phyloP scores from a whole-genome alignment of 495 filamentous ascomycete genomes.

The Aspergillus bridgeri region DNA sequence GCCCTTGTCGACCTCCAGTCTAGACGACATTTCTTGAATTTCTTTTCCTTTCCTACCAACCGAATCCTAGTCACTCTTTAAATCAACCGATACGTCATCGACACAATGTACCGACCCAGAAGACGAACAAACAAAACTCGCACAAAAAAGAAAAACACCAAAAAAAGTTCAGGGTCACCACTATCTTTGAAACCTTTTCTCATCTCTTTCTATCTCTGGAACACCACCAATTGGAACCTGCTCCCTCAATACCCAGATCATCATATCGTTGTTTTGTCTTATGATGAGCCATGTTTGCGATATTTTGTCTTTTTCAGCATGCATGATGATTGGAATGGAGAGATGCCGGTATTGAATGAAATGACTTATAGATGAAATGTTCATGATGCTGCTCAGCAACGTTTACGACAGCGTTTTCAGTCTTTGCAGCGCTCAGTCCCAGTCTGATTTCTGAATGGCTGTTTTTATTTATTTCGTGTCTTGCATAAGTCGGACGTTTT shows the following conservation, averaged over 20 bases:
- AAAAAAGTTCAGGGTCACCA: slow-evolving; percentile 18
- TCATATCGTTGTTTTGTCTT: slow-evolving; percentile 12
- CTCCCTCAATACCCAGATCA: slow-evolving; percentile 13
- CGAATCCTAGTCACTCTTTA: slow-evolving; percentile 9
- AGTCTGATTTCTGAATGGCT: slow-evolving; percentile 6
- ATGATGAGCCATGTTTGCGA: slow-evolving; percentile 4
- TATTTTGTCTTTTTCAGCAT: slow-evolving; percentile 3
- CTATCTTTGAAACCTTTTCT: slow-evolving; percentile 12
- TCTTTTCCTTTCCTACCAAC: slow-evolving; percentile 16
- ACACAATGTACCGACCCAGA: slow-evolving; percentile 1
- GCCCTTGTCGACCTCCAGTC: neutral
- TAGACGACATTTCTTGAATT: slow-evolving; percentile 5
- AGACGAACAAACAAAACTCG: slow-evolving; percentile 11
- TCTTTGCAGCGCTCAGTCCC: slow-evolving; percentile 12
- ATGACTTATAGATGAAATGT: slow-evolving; percentile 26
- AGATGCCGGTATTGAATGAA: slow-evolving; percentile 27
- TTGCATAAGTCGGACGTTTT: slow-evolving; percentile 1
- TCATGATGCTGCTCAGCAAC: slow-evolving; percentile 19
- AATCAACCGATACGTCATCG: neutral
- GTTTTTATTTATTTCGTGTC: slow-evolving; percentile 17
- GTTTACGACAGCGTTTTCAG: slow-evolving; percentile 12
- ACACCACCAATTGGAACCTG: slow-evolving; percentile 3
- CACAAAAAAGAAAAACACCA: slow-evolving; percentile 19
- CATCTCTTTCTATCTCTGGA: slow-evolving; percentile 4
- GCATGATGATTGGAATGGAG: slow-evolving; percentile 26